Conservation (phyloP, 495 filamentous ascomycete species). For the Trichoderma virens region DNA sequence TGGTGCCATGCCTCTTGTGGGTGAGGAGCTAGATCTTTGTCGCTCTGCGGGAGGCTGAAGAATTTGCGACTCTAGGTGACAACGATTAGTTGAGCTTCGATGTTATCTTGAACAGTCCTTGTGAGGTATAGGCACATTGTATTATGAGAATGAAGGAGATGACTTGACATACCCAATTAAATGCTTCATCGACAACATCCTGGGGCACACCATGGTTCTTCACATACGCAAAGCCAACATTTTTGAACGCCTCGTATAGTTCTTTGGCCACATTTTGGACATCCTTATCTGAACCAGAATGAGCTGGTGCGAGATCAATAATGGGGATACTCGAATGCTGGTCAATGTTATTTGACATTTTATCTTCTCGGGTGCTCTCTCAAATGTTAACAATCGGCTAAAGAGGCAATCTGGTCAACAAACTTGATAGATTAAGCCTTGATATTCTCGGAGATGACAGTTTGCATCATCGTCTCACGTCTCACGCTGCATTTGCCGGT, state of each 20-base stretch:
- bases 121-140: too few relatives aligned
- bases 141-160: too few relatives aligned
- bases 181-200: background rate
- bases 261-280: background rate
- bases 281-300: background rate
- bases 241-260: background rate
- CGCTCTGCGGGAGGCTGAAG: background rate
- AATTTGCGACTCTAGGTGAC: background rate
- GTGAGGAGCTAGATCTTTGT: background rate
- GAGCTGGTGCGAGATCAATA: background rate
- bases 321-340: conserved; percentile 1
- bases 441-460: too few relatives aligned
- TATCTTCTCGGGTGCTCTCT: too few relatives aligned
- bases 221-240: conserved; percentile 2
- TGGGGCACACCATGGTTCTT: background rate
- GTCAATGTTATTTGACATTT: background rate
- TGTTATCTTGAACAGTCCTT: background rate
- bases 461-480: too few relatives aligned
- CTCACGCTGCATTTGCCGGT: too few relatives aligned
- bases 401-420: too few relatives aligned
- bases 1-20: background rate
- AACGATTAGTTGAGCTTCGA: background rate
- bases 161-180: background rate
- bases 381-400: too few relatives aligned
- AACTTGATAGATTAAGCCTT: too few relatives aligned